These are phyloP conservation scores for Anisodus acutangulus DNA, from an alignment of 257 asterid genomes.

Conservation along the genomic window DNA sequence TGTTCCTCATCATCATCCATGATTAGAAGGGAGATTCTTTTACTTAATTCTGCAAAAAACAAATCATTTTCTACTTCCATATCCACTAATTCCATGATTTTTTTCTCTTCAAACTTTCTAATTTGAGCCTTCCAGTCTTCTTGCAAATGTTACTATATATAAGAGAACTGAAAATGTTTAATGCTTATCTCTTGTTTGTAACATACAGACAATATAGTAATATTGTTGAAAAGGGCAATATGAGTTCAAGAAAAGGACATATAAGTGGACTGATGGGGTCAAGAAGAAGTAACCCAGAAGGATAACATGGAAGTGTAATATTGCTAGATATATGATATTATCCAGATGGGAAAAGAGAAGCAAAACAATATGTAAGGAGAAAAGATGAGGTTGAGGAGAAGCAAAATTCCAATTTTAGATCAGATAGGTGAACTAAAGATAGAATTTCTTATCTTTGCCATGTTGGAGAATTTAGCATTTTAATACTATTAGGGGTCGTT, in stretches of 20 bases:
- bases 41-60: constrained; percentile 79
- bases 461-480: neutral
- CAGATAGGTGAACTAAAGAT: constrained; percentile 17
- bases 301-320: neutral
- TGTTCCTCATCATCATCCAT: constrained; percentile 74
- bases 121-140: neutral
- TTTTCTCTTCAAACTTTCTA: neutral
- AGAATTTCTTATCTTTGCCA: neutral
- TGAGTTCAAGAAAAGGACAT: neutral
- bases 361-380: too few relatives aligned
- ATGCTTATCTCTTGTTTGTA: too few relatives aligned
- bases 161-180: too few relatives aligned
- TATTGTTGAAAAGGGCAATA: neutral
- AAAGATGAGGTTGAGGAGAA: neutral
- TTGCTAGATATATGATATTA: neutral
- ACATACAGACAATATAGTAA: neutral
- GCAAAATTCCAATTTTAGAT: neutral
- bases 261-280: neutral
- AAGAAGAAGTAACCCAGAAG: neutral
- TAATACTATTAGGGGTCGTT: neutral
- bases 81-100: constrained; percentile 51
- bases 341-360: constrained; percentile 11
- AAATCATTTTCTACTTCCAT: constrained; percentile 75
- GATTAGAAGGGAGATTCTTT: constrained; percentile 71
- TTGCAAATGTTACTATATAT: too few relatives aligned